These are phyloP conservation scores for Pythium graminicola DNA, from an alignment of 352 stramenopile species.

Conservation along the genomic window DNA sequence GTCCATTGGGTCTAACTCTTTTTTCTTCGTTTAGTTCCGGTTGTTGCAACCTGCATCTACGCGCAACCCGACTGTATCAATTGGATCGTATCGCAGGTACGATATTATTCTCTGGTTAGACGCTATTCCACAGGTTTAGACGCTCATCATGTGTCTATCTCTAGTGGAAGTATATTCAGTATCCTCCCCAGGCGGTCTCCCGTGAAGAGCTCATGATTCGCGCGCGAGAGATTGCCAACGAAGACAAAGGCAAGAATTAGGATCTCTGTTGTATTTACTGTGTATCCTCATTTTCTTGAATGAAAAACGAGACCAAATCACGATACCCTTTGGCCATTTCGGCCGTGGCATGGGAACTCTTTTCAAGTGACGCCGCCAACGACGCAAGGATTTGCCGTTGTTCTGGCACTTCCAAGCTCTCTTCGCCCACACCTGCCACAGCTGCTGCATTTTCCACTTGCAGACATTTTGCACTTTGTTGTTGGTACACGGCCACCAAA, in stretches of 20 bases:
- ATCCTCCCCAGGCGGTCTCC: constrained; percentile 65
- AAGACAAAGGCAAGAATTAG: constrained; percentile 38
- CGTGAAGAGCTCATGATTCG: constrained; percentile 74
- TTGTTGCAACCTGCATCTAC: constrained; percentile 78
- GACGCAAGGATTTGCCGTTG: constrained; percentile 21
- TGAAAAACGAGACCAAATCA: constrained; percentile 21
- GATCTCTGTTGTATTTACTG: no score
- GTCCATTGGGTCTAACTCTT: not conserved
- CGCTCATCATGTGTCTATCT: constrained; percentile 3
- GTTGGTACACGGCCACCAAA: constrained; percentile 18
- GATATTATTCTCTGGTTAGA: not conserved
- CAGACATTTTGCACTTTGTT: constrained; percentile 18
- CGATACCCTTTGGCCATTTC: constrained; percentile 25
- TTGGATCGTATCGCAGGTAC: constrained; percentile 60
- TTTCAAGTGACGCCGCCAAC: constrained; percentile 37
- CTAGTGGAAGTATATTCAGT: constrained; percentile 84
- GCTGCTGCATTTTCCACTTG: constrained; percentile 9
- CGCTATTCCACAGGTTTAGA: not conserved
- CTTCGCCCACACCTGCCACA: not conserved
- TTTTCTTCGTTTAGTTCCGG: constrained; percentile 39
- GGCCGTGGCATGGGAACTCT: constrained; percentile 40
- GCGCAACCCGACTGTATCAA: constrained; percentile 82
- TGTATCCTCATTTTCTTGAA: constrained; percentile 22
- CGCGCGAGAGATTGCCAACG: constrained; percentile 60
- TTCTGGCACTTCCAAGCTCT: constrained; percentile 11